Percentiles rank a stretch among this genome's conserved stretches.
Evolutionary conservation across 345 rosid species (phyloP).

Genomic region (Salix arbutifolia): DNA sequence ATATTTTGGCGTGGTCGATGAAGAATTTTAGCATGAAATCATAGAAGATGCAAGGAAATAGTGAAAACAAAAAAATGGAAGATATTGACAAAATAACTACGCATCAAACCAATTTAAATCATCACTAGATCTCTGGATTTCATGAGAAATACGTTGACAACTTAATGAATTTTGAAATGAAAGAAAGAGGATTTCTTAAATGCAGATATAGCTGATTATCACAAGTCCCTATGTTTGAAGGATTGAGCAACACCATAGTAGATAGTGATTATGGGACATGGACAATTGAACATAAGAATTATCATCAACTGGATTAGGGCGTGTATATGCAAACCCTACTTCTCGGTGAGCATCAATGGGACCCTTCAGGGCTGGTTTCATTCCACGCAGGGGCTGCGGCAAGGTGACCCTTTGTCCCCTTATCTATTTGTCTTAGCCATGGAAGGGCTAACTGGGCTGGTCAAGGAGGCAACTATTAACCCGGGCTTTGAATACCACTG

Average conservation of each 20-base stretch:
- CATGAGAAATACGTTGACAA: background rate
- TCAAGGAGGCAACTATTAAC: no score
- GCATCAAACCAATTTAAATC: background rate
- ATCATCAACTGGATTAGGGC: no score
- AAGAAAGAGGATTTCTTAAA: background rate
- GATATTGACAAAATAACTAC: background rate
- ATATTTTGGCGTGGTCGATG: constrained; percentile 11
- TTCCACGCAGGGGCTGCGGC: no score
- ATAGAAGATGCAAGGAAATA: background rate
- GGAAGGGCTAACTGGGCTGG: no score
- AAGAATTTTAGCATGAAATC: constrained; percentile 8
- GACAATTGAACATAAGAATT: background rate
- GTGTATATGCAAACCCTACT: no score
- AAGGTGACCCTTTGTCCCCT: no score
- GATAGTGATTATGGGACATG: background rate
- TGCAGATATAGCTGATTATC: background rate
- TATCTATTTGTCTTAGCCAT: no score
- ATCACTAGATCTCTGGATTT: background rate
- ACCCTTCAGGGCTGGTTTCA: no score
- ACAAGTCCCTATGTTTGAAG: background rate
- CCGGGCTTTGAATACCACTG: no score
- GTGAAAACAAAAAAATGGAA: background rate
- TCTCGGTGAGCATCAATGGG: no score
- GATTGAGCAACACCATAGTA: background rate
- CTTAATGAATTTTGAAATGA: background rate